Percentiles rank a stretch among this genome's conserved stretches.
Conservation (phyloP, 176 grass and related monocot genomes). For the Microstegium vimineum region DNA sequence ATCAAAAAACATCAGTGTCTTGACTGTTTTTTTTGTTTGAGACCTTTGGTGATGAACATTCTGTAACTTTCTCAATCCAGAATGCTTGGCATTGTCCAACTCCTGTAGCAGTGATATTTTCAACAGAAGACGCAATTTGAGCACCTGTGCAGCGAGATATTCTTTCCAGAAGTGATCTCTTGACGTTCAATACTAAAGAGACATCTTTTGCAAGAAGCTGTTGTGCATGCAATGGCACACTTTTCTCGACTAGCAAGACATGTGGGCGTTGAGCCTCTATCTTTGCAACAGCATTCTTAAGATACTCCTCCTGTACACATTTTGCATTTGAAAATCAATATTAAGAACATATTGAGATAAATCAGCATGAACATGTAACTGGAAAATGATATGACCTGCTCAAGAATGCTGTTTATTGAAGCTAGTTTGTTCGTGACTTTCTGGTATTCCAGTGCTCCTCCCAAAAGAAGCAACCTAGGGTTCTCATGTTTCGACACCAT, state of each 20-base stretch:
- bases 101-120: slow-evolving; percentile 48
- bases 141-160: slow-evolving; percentile 88
- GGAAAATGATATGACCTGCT: slow-evolving; percentile 50
- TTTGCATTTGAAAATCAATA: slow-evolving; percentile 21
- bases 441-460: slow-evolving; percentile 84
- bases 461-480: slow-evolving; percentile 90
- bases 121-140: slow-evolving; percentile 71
- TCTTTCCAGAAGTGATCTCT: slow-evolving; percentile 81
- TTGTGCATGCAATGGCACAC: slow-evolving; percentile 77
- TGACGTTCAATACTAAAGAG: slow-evolving; percentile 91
- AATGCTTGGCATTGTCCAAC: slow-evolving; percentile 83
- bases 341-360: slow-evolving; percentile 16
- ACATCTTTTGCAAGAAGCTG: slow-evolving; percentile 86
- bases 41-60: slow-evolving; percentile 42
- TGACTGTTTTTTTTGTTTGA: slow-evolving; percentile 64
- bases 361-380: slow-evolving; percentile 19
- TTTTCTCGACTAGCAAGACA: slow-evolving; percentile 97
- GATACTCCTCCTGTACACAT: slow-evolving; percentile 73
- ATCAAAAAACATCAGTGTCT: slow-evolving; percentile 99
- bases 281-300: slow-evolving; percentile 66
- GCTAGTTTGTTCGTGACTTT: slow-evolving; percentile 83
- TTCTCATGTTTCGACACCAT: slow-evolving; percentile 92
- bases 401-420: slow-evolving; percentile 73
- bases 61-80: slow-evolving; percentile 69
- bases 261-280: slow-evolving; percentile 74